Evolutionary conservation across 2,329 filamentous ascomycete genomes (phyloP).

Genomic region (Ophiostoma sp.): DNA sequence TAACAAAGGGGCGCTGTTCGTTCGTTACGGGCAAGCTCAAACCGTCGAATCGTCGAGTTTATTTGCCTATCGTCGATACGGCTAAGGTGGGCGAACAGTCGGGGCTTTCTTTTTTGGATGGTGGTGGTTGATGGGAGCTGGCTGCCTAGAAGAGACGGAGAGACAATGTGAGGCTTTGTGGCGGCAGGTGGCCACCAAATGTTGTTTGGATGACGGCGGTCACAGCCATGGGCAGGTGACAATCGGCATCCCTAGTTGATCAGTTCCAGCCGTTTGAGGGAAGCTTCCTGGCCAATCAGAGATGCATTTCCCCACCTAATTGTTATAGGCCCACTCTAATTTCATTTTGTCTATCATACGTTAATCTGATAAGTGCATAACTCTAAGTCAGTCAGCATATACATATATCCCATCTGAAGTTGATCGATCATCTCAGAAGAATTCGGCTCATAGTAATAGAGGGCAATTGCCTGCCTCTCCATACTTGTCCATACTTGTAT

Average conservation of each 20-base stretch:
- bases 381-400: neutral
- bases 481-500: neutral
- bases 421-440: neutral
- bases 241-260: neutral
- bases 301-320: neutral
- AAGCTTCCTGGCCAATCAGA: slow-evolving; percentile 18
- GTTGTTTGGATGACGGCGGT: neutral
- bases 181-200: neutral
- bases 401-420: neutral
- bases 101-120: neutral
- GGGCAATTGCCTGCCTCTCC: neutral
- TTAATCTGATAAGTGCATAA: neutral
- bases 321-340: slow-evolving; percentile 9
- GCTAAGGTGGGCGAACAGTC: neutral
- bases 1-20: neutral
- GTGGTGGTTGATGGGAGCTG: neutral
- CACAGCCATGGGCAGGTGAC: slow-evolving; percentile 20
- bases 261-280: neutral
- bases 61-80: neutral
- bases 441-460: neutral
- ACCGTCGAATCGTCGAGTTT: neutral
- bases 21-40: neutral
- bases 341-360: slow-evolving; percentile 19
- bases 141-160: neutral
- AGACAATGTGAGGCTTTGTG: neutral